Evolutionary conservation across 2,329 filamentous ascomycete genomes (phyloP).

Genomic region (Exophiala sp.): DNA sequence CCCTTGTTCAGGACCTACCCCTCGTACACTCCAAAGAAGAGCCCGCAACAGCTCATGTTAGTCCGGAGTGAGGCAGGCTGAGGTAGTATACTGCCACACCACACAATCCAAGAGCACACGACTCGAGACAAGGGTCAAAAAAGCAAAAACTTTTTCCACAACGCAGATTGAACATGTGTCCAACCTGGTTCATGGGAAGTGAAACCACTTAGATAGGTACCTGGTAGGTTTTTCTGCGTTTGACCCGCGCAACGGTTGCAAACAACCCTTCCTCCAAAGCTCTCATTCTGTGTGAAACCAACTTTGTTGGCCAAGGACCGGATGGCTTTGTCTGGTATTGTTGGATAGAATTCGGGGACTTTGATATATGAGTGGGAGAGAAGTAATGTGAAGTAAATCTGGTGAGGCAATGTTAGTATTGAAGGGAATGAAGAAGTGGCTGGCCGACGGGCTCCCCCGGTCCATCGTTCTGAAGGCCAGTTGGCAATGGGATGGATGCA

Average conservation of each 20-base stretch:
- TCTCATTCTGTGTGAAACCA: not conserved
- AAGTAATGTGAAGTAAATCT: not conserved
- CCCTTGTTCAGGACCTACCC: not conserved
- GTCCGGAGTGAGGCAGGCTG: too few relatives aligned
- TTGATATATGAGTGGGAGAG: not conserved
- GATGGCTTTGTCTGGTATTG: not conserved
- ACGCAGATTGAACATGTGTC: not conserved
- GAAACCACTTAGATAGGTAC: not conserved
- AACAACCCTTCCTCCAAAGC: not conserved
- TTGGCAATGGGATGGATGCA: too few relatives aligned
- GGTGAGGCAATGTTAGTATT: too few relatives aligned
- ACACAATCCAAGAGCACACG: not conserved
- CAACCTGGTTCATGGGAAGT: not conserved
- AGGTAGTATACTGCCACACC: not conserved
- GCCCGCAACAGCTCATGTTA: too few relatives aligned
- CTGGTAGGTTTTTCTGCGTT: not conserved
- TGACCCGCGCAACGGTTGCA: not conserved
- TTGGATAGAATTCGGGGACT: not conserved
- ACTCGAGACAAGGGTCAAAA: not conserved
- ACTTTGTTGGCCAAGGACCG: not conserved
- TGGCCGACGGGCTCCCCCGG: too few relatives aligned
- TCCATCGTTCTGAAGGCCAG: too few relatives aligned
- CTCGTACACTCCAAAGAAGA: too few relatives aligned
- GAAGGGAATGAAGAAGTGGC: too few relatives aligned
- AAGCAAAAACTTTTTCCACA: constrained; percentile 7